Percentiles rank a stretch among this genome's conserved stretches.
Evolutionary conservation across 805 yeast genomes (phyloP).

Genomic region (Teunomyces atbi): DNA sequence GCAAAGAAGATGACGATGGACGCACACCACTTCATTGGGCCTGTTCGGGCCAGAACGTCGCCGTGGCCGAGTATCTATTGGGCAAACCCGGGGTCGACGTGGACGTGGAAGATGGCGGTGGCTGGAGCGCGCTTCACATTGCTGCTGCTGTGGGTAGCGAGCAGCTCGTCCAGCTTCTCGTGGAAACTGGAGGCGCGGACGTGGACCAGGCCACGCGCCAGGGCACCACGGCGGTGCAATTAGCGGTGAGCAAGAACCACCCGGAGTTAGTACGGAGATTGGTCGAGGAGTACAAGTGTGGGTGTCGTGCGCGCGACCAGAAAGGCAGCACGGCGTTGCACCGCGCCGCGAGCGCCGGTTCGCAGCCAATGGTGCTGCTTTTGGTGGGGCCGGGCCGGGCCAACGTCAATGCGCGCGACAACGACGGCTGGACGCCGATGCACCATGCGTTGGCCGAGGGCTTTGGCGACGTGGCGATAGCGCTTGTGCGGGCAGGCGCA

Average conservation of each 20-base stretch:
- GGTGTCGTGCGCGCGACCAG: conserved; percentile 64
- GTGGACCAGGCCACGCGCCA: conserved; percentile 53
- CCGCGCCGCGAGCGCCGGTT: conserved; percentile 81
- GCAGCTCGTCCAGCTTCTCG: conserved; percentile 49
- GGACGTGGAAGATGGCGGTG: conserved; percentile 71
- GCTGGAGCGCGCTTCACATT: conserved; percentile 88
- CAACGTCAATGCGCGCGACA: conserved; percentile 68
- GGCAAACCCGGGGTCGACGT: conserved; percentile 47
- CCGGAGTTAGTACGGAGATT: conserved; percentile 51
- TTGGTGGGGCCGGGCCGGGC: conserved; percentile 54
- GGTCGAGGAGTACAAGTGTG: conserved; percentile 54
- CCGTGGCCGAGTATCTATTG: conserved; percentile 46
- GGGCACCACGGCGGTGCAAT: conserved; percentile 74
- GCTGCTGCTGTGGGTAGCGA: conserved; percentile 72
- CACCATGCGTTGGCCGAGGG: conserved; percentile 94
- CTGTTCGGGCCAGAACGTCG: conserved; percentile 56
- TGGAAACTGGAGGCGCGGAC: conserved; percentile 50
- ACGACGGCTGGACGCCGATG: conserved; percentile 78
- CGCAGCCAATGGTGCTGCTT: conserved; percentile 51
- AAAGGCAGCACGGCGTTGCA: conserved; percentile 68
- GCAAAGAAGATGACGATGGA: conserved; percentile 63
- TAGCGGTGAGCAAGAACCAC: conserved; percentile 73
- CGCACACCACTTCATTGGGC: conserved; percentile 92
- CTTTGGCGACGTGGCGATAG: conserved; percentile 69
- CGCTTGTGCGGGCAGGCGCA: conserved; percentile 66